These are phyloP conservation scores for Candida koratica DNA, from an alignment of 805 yeast species.

Conservation along the genomic window DNA sequence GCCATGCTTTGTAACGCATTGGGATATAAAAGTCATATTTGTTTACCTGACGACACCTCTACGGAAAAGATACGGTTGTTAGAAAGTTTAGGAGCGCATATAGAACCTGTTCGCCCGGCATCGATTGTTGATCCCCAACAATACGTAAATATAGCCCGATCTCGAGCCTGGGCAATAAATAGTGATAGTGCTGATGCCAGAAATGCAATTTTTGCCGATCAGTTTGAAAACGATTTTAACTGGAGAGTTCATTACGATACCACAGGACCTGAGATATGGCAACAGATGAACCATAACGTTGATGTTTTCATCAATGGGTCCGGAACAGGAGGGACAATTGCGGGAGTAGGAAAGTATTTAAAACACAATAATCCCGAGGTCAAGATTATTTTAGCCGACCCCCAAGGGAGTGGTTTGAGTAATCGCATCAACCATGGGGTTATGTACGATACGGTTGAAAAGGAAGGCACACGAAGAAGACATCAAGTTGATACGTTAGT, in stretches of 20 bases:
- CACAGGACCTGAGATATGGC: constrained; percentile 92
- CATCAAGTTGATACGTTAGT: constrained; percentile 95
- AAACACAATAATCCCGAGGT: constrained; percentile 56
- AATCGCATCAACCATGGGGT: constrained; percentile 86
- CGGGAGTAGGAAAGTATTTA: constrained; percentile 79
- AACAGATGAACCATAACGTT: constrained; percentile 59
- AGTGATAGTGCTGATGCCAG: constrained; percentile 32
- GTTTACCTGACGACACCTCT: constrained; percentile 91
- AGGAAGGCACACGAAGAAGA: constrained; percentile 88
- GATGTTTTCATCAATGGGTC: constrained; percentile 87
- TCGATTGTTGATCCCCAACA: constrained; percentile 91
- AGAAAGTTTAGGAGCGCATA: constrained; percentile 70
- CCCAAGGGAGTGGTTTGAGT: constrained; percentile 90
- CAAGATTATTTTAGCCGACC: constrained; percentile 76
- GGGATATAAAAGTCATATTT: constrained; percentile 91
- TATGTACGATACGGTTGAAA: constrained; percentile 85
- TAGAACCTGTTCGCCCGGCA: constrained; percentile 89
- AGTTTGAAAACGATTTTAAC: constrained; percentile 88
- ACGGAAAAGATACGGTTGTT: constrained; percentile 73
- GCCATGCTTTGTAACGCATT: constrained; percentile 85
- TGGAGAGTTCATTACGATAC: constrained; percentile 79
- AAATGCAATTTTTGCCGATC: constrained; percentile 86
- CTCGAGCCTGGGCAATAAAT: constrained; percentile 53
- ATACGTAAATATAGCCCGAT: constrained; percentile 83
- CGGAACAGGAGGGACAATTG: constrained; percentile 96